These are phyloP conservation scores for Gautieria morchelliformis DNA, from an alignment of 768 basidiomycete genomes.

Conservation along the genomic window DNA sequence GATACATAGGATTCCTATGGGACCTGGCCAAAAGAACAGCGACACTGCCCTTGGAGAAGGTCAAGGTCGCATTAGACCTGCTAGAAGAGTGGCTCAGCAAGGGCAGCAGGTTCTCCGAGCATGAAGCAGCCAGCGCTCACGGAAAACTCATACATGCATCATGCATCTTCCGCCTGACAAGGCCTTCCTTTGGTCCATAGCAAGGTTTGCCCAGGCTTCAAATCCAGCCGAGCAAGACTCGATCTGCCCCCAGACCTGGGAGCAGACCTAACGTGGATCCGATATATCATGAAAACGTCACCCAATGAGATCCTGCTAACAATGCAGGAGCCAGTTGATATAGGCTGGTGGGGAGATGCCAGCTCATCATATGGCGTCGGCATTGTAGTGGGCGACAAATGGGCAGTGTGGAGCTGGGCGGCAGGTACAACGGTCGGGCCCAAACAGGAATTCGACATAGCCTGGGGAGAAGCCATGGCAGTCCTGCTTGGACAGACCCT, in stretches of 20 bases:
- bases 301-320: conserved; percentile 4
- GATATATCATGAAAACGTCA: not conserved
- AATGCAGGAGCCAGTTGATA: conserved; percentile 14
- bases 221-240: conserved; percentile 8
- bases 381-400: conserved; percentile 22
- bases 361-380: conserved; percentile 28
- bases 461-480: conserved; percentile 32
- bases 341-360: conserved; percentile 27
- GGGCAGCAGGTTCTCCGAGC: not conserved
- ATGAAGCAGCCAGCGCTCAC: conserved; percentile 18
- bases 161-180: conserved; percentile 19
- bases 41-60: conserved; percentile 19
- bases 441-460: conserved; percentile 1
- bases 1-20: conserved; percentile 30
- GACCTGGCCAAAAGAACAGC: conserved; percentile 19
- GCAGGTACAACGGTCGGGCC: conserved; percentile 21
- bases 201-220: conserved; percentile 17
- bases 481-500: too few relatives aligned
- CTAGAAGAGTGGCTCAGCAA: conserved; percentile 12
- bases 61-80: not conserved
- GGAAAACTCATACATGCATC: conserved; percentile 25
- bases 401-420: too few relatives aligned
- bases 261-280: conserved; percentile 18
- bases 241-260: conserved; percentile 3
- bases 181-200: conserved; percentile 17